phyloP scores from a whole-genome alignment of 2,329 filamentous ascomycete species.

The Dothistroma pini region DNA sequence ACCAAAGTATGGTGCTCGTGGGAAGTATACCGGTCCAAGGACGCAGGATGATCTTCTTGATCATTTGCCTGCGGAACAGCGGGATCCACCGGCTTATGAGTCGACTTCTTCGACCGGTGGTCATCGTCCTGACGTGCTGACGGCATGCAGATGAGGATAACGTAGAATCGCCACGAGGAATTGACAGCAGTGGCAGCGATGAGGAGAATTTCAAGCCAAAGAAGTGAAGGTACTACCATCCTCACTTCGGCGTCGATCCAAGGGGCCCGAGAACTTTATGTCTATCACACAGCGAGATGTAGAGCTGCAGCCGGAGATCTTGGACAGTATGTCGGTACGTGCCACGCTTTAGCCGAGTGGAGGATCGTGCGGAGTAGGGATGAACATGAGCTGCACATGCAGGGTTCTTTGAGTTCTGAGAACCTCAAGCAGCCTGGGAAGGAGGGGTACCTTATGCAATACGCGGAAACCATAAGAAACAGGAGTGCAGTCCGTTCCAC shows the following conservation, averaged over 20 bases:
- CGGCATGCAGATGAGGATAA: neutral
- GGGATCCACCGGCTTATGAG: neutral
- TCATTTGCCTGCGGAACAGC: neutral
- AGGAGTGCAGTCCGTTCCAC: neutral
- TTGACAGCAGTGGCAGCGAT: neutral
- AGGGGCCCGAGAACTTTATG: neutral
- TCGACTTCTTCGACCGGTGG: neutral
- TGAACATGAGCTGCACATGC: neutral
- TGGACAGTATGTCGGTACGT: neutral
- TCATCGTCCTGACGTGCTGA: neutral
- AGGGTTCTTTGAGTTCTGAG: neutral
- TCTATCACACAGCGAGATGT: neutral
- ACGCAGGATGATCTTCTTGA: slow-evolving; percentile 51
- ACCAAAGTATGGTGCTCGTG: slow-evolving; percentile 29
- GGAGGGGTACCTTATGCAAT: neutral
- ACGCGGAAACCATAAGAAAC: neutral
- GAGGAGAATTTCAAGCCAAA: neutral
- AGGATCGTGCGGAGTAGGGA: neutral
- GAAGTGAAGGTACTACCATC: neutral
- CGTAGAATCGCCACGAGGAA: neutral
- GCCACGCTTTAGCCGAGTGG: neutral
- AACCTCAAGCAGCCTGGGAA: neutral
- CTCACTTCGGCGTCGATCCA: neutral
- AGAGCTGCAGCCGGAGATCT: neutral
- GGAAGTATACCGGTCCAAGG: slow-evolving; percentile 57